A percentile compares a stretch with the other conserved stretches of the same genome.
phyloP scores from a whole-genome alignment of 2,329 filamentous ascomycete genomes.

The Venturia oleaginea region DNA sequence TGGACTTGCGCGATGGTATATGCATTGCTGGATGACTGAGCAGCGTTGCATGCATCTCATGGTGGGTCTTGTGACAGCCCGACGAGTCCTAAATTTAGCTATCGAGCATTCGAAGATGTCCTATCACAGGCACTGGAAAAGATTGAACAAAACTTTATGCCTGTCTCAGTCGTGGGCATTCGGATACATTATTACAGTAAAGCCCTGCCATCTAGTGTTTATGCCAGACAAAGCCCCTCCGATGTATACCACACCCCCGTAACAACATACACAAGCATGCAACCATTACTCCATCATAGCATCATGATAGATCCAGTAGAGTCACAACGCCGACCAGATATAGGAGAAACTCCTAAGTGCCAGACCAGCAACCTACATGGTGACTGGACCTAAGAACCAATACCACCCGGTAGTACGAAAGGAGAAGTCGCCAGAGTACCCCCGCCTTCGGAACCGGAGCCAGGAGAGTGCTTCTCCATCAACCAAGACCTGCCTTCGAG shows the following conservation, averaged over 20 bases:
- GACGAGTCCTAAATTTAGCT: not conserved
- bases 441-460: not conserved
- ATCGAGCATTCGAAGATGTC: not conserved
- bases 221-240: not conserved
- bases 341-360: no score
- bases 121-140: no score
- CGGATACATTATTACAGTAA: not conserved
- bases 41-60: not conserved
- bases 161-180: not conserved
- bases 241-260: not conserved
- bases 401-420: not conserved
- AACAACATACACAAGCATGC: not conserved
- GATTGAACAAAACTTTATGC: not conserved
- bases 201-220: not conserved
- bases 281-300: not conserved
- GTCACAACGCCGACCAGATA: not conserved
- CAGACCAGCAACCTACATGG: not conserved
- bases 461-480: not conserved
- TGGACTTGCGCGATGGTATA: not conserved
- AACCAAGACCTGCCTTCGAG: slow-evolving; percentile 72
- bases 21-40: not conserved
- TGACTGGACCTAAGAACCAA: not conserved
- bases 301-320: not conserved
- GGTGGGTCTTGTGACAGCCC: not conserved
- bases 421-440: no score